Evolutionary conservation across 768 basidiomycete genomes (phyloP).

Genomic region (Boletus reticulatus): DNA sequence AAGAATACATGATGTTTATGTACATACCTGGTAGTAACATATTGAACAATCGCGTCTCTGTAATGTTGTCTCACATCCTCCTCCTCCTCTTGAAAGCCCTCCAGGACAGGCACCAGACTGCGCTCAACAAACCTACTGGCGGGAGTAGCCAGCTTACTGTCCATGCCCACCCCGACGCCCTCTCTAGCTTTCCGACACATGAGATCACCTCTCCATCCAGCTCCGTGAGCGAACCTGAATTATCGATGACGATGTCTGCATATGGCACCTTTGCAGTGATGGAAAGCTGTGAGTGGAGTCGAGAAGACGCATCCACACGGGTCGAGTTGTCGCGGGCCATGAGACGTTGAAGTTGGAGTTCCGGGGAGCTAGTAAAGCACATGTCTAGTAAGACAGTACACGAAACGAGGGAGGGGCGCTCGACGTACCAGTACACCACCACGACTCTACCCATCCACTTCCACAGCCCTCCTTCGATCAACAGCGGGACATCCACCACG

Average conservation of each 20-base stretch:
- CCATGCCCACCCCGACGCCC: constrained; percentile 56
- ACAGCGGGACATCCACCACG: constrained; percentile 86
- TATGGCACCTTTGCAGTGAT: constrained; percentile 78
- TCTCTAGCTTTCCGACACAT: constrained; percentile 44
- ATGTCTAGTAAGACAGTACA: neutral
- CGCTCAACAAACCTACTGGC: constrained; percentile 50
- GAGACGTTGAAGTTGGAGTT: constrained; percentile 79
- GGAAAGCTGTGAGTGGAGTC: constrained; percentile 79
- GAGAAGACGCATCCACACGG: constrained; percentile 62
- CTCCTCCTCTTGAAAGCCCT: constrained; percentile 26
- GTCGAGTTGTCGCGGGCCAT: constrained; percentile 71
- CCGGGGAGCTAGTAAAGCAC: constrained; percentile 56
- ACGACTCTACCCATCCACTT: constrained; percentile 79
- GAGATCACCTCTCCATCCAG: constrained; percentile 46
- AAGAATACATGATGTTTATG: neutral
- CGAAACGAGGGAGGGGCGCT: neutral
- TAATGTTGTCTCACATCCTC: constrained; percentile 1
- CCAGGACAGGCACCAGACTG: constrained; percentile 38
- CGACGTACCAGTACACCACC: constrained; percentile 85
- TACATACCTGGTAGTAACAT: neutral
- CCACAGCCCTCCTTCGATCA: constrained; percentile 88
- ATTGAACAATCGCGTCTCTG: neutral
- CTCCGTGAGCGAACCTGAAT: constrained; percentile 73
- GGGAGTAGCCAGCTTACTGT: constrained; percentile 61
- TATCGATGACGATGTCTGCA: constrained; percentile 86